Evolutionary conservation across 768 basidiomycete genomes (phyloP).

Genomic region (Sarcomyxa edulis): DNA sequence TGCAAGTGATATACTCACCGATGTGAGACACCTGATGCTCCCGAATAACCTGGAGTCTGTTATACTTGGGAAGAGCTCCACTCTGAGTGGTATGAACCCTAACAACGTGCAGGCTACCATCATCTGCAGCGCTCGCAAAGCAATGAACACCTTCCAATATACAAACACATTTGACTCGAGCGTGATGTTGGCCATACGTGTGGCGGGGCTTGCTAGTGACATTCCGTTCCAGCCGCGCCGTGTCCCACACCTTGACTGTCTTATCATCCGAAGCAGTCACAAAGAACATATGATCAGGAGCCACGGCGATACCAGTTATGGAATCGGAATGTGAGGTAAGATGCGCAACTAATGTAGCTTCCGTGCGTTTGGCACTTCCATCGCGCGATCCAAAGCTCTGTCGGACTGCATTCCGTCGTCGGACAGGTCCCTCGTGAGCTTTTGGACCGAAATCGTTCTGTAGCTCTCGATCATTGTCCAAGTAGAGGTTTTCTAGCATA

Average conservation of each 20-base stretch:
- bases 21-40: slow-evolving; percentile 70
- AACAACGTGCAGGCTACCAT: slow-evolving; percentile 80
- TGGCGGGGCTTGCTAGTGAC: slow-evolving; percentile 81
- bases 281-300: slow-evolving; percentile 94
- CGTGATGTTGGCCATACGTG: slow-evolving; percentile 69
- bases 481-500: slow-evolving; percentile 83
- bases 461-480: slow-evolving; percentile 81
- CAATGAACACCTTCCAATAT: slow-evolving; percentile 85
- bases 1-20: slow-evolving; percentile 80
- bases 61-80: slow-evolving; percentile 76
- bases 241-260: slow-evolving; percentile 90
- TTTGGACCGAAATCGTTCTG: slow-evolving; percentile 90
- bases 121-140: slow-evolving; percentile 82
- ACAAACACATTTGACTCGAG: slow-evolving; percentile 64
- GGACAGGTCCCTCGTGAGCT: slow-evolving; percentile 74
- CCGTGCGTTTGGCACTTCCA: slow-evolving; percentile 50
- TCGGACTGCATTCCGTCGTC: slow-evolving; percentile 69
- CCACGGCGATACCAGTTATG: slow-evolving; percentile 76
- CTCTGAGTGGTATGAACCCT: slow-evolving; percentile 70
- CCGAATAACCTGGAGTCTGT: slow-evolving; percentile 72
- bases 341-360: slow-evolving; percentile 81
- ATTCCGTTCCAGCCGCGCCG: slow-evolving; percentile 89
- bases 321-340: slow-evolving; percentile 78
- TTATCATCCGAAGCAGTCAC: slow-evolving; percentile 92
- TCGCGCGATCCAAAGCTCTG: slow-evolving; percentile 68